A percentile compares a stretch with the other conserved stretches of the same genome.
Conservation (phyloP, 495 filamentous ascomycete genomes). For the Talaromyces liani region DNA sequence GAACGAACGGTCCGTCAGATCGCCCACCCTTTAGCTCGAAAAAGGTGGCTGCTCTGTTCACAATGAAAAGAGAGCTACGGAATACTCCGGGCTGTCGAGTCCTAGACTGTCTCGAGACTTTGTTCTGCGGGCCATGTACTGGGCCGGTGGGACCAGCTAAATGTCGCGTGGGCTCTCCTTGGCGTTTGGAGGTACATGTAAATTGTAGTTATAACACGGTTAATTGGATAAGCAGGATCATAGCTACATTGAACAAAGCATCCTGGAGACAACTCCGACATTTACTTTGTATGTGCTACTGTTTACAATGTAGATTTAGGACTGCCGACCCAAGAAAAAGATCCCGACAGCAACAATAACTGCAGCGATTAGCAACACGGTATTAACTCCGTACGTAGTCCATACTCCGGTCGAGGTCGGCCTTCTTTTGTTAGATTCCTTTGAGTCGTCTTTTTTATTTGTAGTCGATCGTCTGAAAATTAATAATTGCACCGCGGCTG, state of each 20-base stretch:
- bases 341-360: background rate
- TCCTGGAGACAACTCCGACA: background rate
- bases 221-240: background rate
- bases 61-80: background rate
- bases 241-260: background rate
- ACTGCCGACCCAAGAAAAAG: background rate
- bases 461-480: background rate
- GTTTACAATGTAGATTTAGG: background rate
- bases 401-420: background rate
- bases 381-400: background rate
- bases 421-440: background rate
- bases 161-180: background rate
- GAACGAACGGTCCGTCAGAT: background rate
- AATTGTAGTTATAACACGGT: background rate
- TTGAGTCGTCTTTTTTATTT: background rate
- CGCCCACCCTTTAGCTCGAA: background rate
- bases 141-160: background rate
- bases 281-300: background rate
- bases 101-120: too few relatives aligned
- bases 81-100: background rate
- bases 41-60: background rate
- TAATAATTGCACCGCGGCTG: background rate
- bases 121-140: background rate
- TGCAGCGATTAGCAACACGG: background rate
- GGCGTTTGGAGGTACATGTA: background rate